phyloP scores from a whole-genome alignment of 768 basidiomycete species.

The Tricholoma sp. region DNA sequence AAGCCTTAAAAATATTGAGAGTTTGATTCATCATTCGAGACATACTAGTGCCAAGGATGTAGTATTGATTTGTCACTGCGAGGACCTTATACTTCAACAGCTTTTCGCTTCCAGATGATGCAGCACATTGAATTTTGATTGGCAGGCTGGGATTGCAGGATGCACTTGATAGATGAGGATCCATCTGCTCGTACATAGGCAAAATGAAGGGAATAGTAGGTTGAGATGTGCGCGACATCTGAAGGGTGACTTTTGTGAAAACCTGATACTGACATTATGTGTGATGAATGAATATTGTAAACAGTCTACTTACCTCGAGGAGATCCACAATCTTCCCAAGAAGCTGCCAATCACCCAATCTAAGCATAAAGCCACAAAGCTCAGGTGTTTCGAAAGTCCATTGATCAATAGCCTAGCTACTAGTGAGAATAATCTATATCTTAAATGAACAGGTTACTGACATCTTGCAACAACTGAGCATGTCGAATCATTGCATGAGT shows the following conservation, averaged over 20 bases:
- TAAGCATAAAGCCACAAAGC: not conserved
- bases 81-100: not conserved
- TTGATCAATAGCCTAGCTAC: conserved; percentile 23
- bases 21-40: not conserved
- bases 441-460: conserved; percentile 5
- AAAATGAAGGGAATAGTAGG: not conserved
- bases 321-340: not conserved
- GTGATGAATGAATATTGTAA: not conserved
- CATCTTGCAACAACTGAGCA: conserved; percentile 15
- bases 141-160: not conserved
- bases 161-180: not conserved
- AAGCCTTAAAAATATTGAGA: not conserved
- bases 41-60: not conserved
- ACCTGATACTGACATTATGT: not conserved
- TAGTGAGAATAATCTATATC: not conserved
- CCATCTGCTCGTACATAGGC: not conserved
- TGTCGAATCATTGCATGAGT: not conserved
- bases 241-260: not conserved
- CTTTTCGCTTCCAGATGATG: not conserved
- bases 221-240: not conserved
- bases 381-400: conserved; percentile 22
- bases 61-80: not conserved
- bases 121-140: not conserved
- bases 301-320: not conserved
- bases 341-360: not conserved